Evolutionary conservation across 371 early-diverging fungal genomes (phyloP).

Genomic region (Apophysomyces ossiformis): DNA sequence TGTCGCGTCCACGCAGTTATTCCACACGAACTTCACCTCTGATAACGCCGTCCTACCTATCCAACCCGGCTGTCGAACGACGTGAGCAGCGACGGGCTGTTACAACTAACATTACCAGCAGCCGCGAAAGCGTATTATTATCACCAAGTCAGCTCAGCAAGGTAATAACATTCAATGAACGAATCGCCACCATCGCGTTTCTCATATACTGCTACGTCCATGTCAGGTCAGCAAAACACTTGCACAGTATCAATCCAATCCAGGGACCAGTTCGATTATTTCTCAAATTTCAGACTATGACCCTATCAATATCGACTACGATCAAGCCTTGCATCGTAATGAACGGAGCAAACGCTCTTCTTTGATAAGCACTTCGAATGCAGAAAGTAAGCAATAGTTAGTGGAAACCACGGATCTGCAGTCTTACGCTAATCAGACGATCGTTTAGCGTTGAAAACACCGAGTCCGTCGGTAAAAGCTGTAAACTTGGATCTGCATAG

Average conservation of each 20-base stretch:
- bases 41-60: conserved; percentile 19
- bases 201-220: neutral
- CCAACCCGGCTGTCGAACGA: conserved; percentile 12
- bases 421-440: neutral
- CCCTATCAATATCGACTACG: conserved; percentile 10
- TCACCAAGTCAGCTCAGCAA: conserved; percentile 48
- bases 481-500: neutral
- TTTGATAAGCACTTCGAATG: neutral
- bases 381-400: neutral
- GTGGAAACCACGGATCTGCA: neutral
- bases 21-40: conserved; percentile 26
- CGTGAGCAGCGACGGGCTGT: conserved; percentile 18
- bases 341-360: conserved; percentile 10
- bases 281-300: conserved; percentile 20
- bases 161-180: conserved; percentile 25
- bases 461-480: conserved; percentile 1
- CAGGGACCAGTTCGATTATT: conserved; percentile 22
- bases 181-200: neutral
- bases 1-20: conserved; percentile 30
- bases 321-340: conserved; percentile 12
- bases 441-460: neutral
- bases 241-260: conserved; percentile 41
- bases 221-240: conserved; percentile 43
- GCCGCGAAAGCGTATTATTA: conserved; percentile 30
- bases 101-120: conserved; percentile 17